Evolutionary conservation across 768 basidiomycete genomes (phyloP).

Genomic region (Daedalea quercina): DNA sequence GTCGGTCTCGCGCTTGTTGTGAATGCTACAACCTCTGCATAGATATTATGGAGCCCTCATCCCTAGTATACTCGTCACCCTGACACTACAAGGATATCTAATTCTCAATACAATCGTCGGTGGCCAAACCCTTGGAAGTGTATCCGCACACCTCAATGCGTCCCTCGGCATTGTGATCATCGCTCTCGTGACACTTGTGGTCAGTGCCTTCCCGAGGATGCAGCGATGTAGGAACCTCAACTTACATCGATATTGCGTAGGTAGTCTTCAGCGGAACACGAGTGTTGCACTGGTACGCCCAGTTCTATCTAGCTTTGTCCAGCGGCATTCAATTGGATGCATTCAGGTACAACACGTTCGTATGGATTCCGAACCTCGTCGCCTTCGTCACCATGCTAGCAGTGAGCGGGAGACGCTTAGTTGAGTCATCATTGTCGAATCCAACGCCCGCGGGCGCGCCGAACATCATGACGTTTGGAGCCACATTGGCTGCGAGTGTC

Average conservation of each 20-base stretch:
- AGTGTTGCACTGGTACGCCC: constrained; percentile 26
- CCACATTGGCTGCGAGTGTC: constrained; percentile 36
- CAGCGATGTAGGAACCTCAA: background rate
- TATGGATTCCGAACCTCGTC: constrained; percentile 34
- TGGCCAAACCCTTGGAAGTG: constrained; percentile 39
- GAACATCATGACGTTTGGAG: constrained; percentile 35
- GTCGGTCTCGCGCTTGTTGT: background rate
- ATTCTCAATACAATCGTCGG: constrained; percentile 43
- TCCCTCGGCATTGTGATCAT: constrained; percentile 39
- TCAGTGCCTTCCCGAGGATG: constrained; percentile 6
- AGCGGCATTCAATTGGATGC: background rate
- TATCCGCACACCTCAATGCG: constrained; percentile 19
- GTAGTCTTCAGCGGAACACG: constrained; percentile 29
- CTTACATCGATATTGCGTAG: constrained; percentile 6
- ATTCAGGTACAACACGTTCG: constrained; percentile 28
- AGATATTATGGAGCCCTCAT: constrained; percentile 36
- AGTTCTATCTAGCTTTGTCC: background rate
- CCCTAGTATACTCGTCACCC: constrained; percentile 35
- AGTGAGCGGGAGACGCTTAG: constrained; percentile 29
- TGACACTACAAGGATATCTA: constrained; percentile 40
- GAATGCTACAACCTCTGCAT: background rate
- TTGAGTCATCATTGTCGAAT: constrained; percentile 11
- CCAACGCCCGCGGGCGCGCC: constrained; percentile 24
- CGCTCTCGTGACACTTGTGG: constrained; percentile 29
- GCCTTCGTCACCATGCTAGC: constrained; percentile 31